phyloP scores from a whole-genome alignment of 208 protist genomes.

The Acanthamoeba sp. region DNA sequence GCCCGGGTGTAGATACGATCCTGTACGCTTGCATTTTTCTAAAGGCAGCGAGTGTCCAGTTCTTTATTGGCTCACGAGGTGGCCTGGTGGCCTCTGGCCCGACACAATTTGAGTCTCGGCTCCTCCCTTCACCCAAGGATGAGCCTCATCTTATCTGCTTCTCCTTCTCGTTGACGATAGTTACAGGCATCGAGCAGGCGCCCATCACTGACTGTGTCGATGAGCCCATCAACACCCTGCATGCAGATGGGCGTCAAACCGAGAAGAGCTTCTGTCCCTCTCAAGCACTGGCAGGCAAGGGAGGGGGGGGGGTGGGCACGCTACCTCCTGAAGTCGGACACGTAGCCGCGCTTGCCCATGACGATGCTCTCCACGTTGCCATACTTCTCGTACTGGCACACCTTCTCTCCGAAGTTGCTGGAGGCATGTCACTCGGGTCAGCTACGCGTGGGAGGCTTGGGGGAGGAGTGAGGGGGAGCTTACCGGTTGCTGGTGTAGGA shows the following conservation, averaged over 20 bases:
- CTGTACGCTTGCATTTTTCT: too few relatives aligned
- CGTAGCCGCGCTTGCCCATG: slow-evolving; percentile 1
- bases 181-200: slow-evolving; percentile 6
- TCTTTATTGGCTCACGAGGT: too few relatives aligned
- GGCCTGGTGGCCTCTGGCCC: too few relatives aligned
- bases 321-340: slow-evolving; percentile 32
- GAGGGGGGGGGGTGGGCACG: background rate
- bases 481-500: background rate
- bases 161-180: slow-evolving; percentile 33
- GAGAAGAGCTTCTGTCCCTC: too few relatives aligned
- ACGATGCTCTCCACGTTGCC: slow-evolving; percentile 36
- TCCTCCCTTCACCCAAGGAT: too few relatives aligned
- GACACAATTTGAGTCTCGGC: too few relatives aligned
- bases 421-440: too few relatives aligned
- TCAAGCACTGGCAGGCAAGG: background rate
- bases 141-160: slow-evolving; percentile 17
- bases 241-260: background rate
- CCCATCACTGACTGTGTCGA: background rate
- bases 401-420: slow-evolving; percentile 41
- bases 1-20: too few relatives aligned
- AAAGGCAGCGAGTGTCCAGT: too few relatives aligned
- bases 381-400: slow-evolving; percentile 50
- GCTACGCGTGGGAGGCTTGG: too few relatives aligned
- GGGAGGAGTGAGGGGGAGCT: background rate
- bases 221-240: slow-evolving; percentile 9